These are phyloP conservation scores for Calocybe gangraenosa DNA, from an alignment of 768 basidiomycete genomes.

Conservation along the genomic window DNA sequence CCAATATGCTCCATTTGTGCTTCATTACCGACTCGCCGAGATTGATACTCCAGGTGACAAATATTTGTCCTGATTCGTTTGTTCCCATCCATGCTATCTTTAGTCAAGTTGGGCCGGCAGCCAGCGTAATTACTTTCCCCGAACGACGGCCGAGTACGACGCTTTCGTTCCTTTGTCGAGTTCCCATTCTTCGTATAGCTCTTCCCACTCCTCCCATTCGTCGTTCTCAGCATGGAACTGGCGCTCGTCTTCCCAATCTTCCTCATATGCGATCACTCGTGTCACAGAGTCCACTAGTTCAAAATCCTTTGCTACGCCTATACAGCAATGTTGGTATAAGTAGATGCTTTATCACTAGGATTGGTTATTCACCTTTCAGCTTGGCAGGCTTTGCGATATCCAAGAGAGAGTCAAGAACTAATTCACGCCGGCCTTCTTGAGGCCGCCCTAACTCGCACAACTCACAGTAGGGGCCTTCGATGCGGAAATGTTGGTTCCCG, in stretches of 20 bases:
- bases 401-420: slow-evolving; percentile 4
- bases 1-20: no score
- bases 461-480: no score
- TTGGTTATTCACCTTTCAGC: slow-evolving; percentile 4
- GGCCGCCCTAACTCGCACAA: no score
- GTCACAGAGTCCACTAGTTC: slow-evolving; percentile 9
- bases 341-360: no score
- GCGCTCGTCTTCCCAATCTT: neutral
- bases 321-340: no score
- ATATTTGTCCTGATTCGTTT: no score
- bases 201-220: slow-evolving; percentile 12
- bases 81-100: no score
- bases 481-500: no score
- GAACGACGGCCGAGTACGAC: neutral
- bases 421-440: no score
- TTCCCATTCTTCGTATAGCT: neutral
- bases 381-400: slow-evolving; percentile 15
- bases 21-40: no score
- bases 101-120: no score
- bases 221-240: neutral
- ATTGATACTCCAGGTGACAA: no score
- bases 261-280: slow-evolving; percentile 8
- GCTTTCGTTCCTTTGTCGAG: neutral
- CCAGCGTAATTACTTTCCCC: neutral
- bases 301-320: slow-evolving; percentile 12